Base-by-base conservation (phyloP, 2,329 filamentous ascomycete species). In the Arthrobotrys megalospora region DNA sequence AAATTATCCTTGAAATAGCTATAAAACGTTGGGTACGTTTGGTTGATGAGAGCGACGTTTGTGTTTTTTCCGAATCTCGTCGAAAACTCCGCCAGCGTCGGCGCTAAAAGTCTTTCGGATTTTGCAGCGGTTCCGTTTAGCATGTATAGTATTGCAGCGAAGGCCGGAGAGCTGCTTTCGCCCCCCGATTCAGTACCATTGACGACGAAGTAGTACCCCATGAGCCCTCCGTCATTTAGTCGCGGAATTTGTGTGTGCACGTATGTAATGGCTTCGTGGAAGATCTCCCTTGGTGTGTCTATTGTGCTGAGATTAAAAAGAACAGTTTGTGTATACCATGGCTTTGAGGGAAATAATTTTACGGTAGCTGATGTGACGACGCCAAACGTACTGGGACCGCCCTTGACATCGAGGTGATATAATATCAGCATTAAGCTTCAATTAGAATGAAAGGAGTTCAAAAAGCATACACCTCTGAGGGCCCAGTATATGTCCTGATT, bases 401-500 rank as follows among this genome's bases (percentile, higher is more conserved):
- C 43, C 43, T 36, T 34, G 48, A 36, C 14, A 3, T 52, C 16
- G 38, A n/a, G 28, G 19, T 38, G 16, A 43, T 10, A 14, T 14
- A 45, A 14, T 14, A 38, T 38, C 36, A 38, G 36, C 36, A 38
- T 38, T 6, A 8, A 38, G 36, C 8, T 8, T 38, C 36, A 38
- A 1, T 16, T 16, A 2, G n/a, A 45, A 4, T 50, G 50, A 19
- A 36, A 55, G 6, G 50, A 19, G 6, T 48, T 0, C 4, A 8
- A 10, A 24, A 12, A n/a, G 7, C 24, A n/a, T 64, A 48, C 43
- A 2, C 60, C 38, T 36, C 41, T 89, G 91, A 0, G 91, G 84
- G 64, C 91, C 89, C 0, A 84, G 72, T 62, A 62, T 41, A 62
- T 24, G 8, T 62, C 55, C 36, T 43, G 34, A 79, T 91, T 88